Percentiles rank a stretch among this genome's conserved stretches.
These are phyloP conservation scores for Ogataea nonfermentans DNA, from an alignment of 805 yeast genomes.

Conservation along the genomic window DNA sequence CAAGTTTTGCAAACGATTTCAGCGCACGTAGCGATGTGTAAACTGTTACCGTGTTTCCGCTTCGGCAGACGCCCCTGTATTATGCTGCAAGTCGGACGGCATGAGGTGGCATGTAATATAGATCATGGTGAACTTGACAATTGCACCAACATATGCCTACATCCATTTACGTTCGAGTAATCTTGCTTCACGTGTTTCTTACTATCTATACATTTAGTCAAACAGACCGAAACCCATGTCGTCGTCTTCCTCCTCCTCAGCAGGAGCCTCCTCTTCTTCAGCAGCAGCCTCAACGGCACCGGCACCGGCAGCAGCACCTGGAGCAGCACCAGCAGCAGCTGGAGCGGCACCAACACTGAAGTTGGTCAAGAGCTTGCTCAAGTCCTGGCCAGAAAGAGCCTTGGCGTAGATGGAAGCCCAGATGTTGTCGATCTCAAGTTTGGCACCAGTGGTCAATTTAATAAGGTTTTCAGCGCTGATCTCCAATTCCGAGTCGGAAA, in stretches of 20 bases:
- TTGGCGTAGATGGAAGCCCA: constrained; percentile 83
- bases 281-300: constrained; percentile 46
- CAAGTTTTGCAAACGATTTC: too few relatives aligned
- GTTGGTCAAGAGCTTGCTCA: constrained; percentile 64
- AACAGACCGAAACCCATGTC: constrained; percentile 92
- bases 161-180: not conserved
- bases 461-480: constrained; percentile 80
- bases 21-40: too few relatives aligned
- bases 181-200: not conserved
- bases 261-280: constrained; percentile 62
- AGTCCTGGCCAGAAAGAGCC: constrained; percentile 78
- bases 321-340: constrained; percentile 48
- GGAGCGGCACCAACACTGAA: constrained; percentile 51
- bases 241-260: constrained; percentile 68
- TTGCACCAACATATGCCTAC: not conserved
- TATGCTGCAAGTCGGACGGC: too few relatives aligned
- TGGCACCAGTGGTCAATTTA: constrained; percentile 73
- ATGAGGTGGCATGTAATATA: too few relatives aligned
- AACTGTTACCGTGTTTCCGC: too few relatives aligned
- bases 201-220: constrained; percentile 50
- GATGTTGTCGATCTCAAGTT: constrained; percentile 70
- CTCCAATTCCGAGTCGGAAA: constrained; percentile 95
- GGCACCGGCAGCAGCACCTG: constrained; percentile 43
- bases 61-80: too few relatives aligned
- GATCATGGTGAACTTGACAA: too few relatives aligned